Evolutionary conservation across 2,329 filamentous ascomycete genomes (phyloP).

Genomic region (Tolypocladium nubicola): DNA sequence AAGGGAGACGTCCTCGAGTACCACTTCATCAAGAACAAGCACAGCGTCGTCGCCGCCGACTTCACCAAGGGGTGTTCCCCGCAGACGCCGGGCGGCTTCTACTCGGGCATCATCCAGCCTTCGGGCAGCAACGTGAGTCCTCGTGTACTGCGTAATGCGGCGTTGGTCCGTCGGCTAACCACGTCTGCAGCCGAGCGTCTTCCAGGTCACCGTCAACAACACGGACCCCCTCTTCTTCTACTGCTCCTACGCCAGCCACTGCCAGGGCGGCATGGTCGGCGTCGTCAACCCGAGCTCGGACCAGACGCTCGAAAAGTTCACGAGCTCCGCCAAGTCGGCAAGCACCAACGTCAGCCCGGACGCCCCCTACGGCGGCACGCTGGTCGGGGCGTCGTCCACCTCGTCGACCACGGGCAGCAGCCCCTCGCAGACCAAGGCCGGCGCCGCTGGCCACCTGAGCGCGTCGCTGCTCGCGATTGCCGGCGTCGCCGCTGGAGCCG

Average conservation of each 20-base stretch:
- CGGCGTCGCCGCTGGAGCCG: neutral
- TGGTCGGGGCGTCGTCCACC: neutral
- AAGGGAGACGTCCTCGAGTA: conserved; percentile 38
- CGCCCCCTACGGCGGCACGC: conserved; percentile 6
- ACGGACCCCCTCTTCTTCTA: conserved; percentile 20
- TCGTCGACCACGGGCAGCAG: neutral
- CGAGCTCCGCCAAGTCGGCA: conserved; percentile 3
- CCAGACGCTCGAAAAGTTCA: conserved; percentile 10
- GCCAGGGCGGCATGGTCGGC: conserved; percentile 19
- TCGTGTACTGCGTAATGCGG: too few relatives aligned
- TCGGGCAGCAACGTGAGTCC: neutral
- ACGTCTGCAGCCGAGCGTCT: conserved; percentile 6
- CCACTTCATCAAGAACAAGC: conserved; percentile 35
- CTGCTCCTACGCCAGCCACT: conserved; percentile 16
- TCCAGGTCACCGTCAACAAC: conserved; percentile 15
- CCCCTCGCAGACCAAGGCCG: neutral
- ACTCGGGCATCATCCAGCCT: conserved; percentile 5
- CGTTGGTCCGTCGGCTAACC: conserved; percentile 1
- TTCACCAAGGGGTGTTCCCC: conserved; percentile 39
- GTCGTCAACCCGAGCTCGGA: conserved; percentile 15
- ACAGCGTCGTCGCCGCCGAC: conserved; percentile 33
- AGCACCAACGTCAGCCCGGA: conserved; percentile 5
- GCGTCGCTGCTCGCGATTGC: neutral
- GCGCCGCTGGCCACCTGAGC: neutral
- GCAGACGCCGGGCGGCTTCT: conserved; percentile 7